Conservation (phyloP, 768 basidiomycete genomes). For the Agaricus sinodeliciosus region DNA sequence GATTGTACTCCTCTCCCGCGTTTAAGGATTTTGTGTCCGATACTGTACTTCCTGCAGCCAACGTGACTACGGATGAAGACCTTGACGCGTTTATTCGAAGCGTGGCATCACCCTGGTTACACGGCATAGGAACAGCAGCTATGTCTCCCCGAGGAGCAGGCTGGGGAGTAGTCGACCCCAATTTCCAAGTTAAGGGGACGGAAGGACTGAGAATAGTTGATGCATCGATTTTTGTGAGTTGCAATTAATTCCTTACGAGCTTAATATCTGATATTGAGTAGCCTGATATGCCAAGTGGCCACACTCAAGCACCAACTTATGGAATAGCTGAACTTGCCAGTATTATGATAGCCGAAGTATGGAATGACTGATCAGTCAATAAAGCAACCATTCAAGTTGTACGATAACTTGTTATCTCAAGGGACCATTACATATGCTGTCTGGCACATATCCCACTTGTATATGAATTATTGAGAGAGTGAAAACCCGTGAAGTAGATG, state of each 20-base stretch:
- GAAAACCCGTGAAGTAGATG: too few species aligned
- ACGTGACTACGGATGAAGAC: background rate
- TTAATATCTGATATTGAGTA: background rate
- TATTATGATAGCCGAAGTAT: background rate
- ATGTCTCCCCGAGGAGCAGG: constrained; percentile 6
- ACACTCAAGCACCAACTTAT: constrained; percentile 4
- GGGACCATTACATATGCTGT: too few species aligned
- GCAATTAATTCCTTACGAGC: too few species aligned
- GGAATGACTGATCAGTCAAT: background rate
- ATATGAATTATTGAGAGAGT: too few species aligned
- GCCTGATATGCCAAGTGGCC: background rate
- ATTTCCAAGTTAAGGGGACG: constrained; percentile 9
- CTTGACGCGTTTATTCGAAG: background rate
- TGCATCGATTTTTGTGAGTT: constrained; percentile 20
- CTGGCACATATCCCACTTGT: too few species aligned
- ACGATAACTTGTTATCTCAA: too few species aligned
- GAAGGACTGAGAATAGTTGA: constrained; percentile 10
- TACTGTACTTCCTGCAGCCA: background rate
- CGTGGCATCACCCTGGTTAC: background rate
- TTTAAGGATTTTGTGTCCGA: background rate
- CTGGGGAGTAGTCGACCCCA: constrained; percentile 11
- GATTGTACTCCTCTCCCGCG: background rate
- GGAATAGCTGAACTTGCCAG: constrained; percentile 10
- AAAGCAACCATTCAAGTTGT: too few species aligned
- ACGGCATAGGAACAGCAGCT: constrained; percentile 5